Conservation (phyloP, 768 basidiomycete species). For the Daedaleopsis sinensis region DNA sequence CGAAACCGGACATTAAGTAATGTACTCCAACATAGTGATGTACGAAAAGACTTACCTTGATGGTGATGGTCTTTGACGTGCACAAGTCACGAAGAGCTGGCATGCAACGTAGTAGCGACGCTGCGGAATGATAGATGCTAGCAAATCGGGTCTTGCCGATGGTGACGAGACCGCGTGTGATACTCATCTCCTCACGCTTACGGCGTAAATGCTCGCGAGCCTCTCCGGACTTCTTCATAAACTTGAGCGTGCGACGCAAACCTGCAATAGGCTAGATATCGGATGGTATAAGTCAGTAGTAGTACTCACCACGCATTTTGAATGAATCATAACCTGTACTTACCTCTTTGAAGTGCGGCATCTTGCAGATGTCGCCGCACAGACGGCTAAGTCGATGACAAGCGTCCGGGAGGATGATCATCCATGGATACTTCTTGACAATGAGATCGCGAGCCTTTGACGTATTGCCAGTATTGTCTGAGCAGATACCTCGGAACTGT, state of each 20-base stretch:
- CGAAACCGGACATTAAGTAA: no score
- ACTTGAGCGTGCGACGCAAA: background rate
- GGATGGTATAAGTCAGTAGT: background rate
- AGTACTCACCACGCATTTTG: background rate
- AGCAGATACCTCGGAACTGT: conserved; percentile 18
- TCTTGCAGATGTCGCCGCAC: background rate
- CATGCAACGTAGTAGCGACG: conserved; percentile 19
- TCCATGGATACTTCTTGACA: conserved; percentile 10
- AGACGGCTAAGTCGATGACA: background rate
- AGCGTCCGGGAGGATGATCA: conserved; percentile 6
- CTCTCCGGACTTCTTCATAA: background rate
- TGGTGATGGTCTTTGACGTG: conserved; percentile 15
- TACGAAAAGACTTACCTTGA: conserved; percentile 23
- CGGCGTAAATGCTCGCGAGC: background rate
- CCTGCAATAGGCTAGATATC: background rate
- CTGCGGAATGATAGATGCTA: conserved; percentile 22
- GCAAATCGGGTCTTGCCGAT: conserved; percentile 31
- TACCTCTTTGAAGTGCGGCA: background rate
- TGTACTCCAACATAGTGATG: no score
- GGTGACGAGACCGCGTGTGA: conserved; percentile 12
- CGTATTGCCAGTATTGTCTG: conserved; percentile 31
- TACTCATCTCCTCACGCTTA: background rate
- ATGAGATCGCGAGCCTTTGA: conserved; percentile 10
- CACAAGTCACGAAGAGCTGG: conserved; percentile 20
- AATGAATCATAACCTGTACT: no score